Percentiles rank a stretch among this genome's conserved stretches.
Evolutionary conservation across 2,329 filamentous ascomycete species (phyloP).

Genomic region (Magnaporthales sp.): DNA sequence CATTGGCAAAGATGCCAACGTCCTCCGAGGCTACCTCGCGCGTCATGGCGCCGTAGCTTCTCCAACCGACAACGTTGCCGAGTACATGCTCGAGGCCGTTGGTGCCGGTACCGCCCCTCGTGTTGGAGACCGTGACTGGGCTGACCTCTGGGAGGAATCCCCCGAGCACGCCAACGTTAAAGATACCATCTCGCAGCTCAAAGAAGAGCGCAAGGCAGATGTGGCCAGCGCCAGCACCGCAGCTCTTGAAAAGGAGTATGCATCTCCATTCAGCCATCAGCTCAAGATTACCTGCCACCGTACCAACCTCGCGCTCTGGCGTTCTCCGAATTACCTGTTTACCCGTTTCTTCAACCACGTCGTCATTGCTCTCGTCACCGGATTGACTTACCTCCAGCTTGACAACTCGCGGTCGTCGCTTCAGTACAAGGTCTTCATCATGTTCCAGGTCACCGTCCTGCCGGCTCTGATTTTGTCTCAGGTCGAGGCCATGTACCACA

Average conservation of each 20-base stretch:
- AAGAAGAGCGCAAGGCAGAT: constrained; percentile 42
- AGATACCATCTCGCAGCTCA: constrained; percentile 57
- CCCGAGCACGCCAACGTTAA: constrained; percentile 61
- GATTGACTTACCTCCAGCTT: constrained; percentile 70
- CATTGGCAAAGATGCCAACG: constrained; percentile 64
- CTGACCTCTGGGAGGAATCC: constrained; percentile 67
- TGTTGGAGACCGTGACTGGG: constrained; percentile 70
- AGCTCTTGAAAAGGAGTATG: constrained; percentile 62
- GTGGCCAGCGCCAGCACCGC: constrained; percentile 33
- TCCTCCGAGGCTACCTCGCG: constrained; percentile 57
- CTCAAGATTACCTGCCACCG: constrained; percentile 65
- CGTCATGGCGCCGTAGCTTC: constrained; percentile 51
- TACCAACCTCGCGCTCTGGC: constrained; percentile 73
- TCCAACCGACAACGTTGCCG: constrained; percentile 50
- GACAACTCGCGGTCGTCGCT: constrained; percentile 67
- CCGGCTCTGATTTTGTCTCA: constrained; percentile 77
- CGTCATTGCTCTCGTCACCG: constrained; percentile 67
- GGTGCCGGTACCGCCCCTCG: constrained; percentile 66
- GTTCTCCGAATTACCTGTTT: constrained; percentile 82
- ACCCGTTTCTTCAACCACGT: constrained; percentile 81
- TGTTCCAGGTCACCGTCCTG: constrained; percentile 82
- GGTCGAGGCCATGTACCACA: constrained; percentile 75
- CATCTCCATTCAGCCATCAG: constrained; percentile 72
- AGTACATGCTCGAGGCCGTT: constrained; percentile 83
- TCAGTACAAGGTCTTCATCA: constrained; percentile 81